phyloP scores from a whole-genome alignment of 495 filamentous ascomycete genomes.

The Penicillium desertorum region DNA sequence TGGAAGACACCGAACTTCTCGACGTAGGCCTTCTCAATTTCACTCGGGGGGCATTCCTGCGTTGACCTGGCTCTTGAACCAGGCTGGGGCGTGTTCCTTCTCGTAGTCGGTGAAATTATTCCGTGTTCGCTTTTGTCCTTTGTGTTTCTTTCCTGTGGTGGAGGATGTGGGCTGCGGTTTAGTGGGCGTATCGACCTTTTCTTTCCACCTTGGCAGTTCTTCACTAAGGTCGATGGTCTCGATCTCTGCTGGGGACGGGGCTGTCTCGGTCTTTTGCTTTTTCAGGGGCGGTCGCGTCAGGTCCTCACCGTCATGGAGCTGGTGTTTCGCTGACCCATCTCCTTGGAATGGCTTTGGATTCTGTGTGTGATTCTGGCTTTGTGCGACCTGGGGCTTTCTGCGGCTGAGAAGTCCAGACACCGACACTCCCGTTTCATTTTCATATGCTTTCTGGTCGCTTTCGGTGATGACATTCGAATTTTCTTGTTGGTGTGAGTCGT shows the following conservation, averaged over 20 bases:
- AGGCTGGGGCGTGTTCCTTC: slow-evolving; percentile 5
- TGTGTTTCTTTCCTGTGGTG: background rate
- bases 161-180: background rate
- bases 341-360: background rate
- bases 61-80: background rate
- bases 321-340: background rate
- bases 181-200: background rate
- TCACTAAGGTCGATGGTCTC: background rate
- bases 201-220: slow-evolving; percentile 2
- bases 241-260: background rate
- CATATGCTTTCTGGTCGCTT: background rate
- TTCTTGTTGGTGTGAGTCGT: background rate
- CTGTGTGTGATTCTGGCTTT: background rate
- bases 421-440: background rate
- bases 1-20: slow-evolving; percentile 5
- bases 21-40: slow-evolving; percentile 1
- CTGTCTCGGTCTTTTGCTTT: background rate
- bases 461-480: background rate
- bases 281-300: background rate
- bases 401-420: background rate
- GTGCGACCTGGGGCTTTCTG: background rate
- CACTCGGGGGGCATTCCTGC: background rate
- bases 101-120: slow-evolving; percentile 11
- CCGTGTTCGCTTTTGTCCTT: background rate
- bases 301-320: no score